Evolutionary conservation across 306 rosid species (phyloP), one percentile per base, ranked within the genome.

Genomic region (Calophaca sinica): DNA sequence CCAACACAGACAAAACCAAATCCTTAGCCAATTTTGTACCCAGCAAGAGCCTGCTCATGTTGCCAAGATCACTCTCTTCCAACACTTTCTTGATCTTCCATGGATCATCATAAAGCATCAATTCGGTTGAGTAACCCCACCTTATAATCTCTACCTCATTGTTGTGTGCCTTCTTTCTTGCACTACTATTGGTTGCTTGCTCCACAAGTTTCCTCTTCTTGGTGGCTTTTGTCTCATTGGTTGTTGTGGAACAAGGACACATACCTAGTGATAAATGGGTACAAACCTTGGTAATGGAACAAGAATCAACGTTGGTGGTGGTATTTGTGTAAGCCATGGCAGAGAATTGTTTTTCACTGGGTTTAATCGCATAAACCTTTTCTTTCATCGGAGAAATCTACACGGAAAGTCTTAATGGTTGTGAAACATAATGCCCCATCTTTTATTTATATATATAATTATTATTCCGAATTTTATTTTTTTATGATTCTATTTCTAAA

Each of bases 41-140:
- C 4, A 65, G 4, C 70, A 65, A 4, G 4, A 42, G 38, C 4
- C 15, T 42, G 9, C 54, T 42, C 36, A 15, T 35, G n/a, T 28
- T 26, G 0, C 70, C 62, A 20, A 74, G 13, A 36, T 74, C 79
- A 35, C 62, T 74, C 2, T 20, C 2, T 15, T 38, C 9, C 1
- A 61, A 31, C 2, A 74, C 70, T 33, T 74, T 74, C 70, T 74
- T 62, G 13, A 74, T 62, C 38, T 20, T 74, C 52, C 79, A 62
- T 3, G 51, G 14, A 11, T 74, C 79, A 14, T 73, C 68, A 14
- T 31, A 58, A 0, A 58, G 4, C 42, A 31, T 32, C 41, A 58
- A 31, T 7, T 11, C 20, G 9, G 41, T 31, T 29, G 68, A n/a
- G 11, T 1, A 72, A 2, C 7, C 77, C 68, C 68, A 57, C 29